Conservation (phyloP, 2,329 filamentous ascomycete genomes). For the Penicillium hordei region DNA sequence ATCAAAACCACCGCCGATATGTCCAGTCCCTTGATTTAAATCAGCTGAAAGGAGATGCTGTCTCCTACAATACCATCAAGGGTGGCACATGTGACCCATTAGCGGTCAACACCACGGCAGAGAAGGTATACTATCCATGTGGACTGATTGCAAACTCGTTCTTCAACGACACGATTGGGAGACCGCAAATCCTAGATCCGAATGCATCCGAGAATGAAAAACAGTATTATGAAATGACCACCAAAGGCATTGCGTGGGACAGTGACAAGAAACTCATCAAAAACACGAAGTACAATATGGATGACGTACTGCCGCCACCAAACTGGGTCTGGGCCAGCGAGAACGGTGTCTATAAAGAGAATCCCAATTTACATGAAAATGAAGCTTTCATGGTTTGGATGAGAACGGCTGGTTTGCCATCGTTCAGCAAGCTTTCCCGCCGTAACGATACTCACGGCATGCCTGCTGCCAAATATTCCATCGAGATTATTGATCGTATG, state of each 20-base stretch:
- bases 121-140: slow-evolving; percentile 84
- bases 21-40: slow-evolving; percentile 82
- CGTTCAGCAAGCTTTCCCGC: slow-evolving; percentile 89
- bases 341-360: slow-evolving; percentile 70
- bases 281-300: slow-evolving; percentile 62
- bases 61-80: slow-evolving; percentile 61
- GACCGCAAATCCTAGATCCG: slow-evolving; percentile 53
- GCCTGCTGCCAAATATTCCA: slow-evolving; percentile 68
- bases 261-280: slow-evolving; percentile 81
- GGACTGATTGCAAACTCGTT: slow-evolving; percentile 94
- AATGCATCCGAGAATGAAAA: slow-evolving; percentile 40
- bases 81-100: slow-evolving; percentile 75
- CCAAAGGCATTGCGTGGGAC: slow-evolving; percentile 78
- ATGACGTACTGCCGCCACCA: slow-evolving; percentile 74
- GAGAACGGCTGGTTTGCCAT: slow-evolving; percentile 89
- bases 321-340: slow-evolving; percentile 80
- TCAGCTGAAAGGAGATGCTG: slow-evolving; percentile 74
- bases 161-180: slow-evolving; percentile 88
- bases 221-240: slow-evolving; percentile 71
- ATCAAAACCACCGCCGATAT: slow-evolving; percentile 97
- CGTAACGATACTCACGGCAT: slow-evolving; percentile 73
- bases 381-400: slow-evolving; percentile 98
- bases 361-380: slow-evolving; percentile 71
- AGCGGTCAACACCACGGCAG: slow-evolving; percentile 50
- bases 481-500: slow-evolving; percentile 78